Base-by-base conservation (phyloP, 306 rosid species). In the Carpinus fangiana region DNA sequence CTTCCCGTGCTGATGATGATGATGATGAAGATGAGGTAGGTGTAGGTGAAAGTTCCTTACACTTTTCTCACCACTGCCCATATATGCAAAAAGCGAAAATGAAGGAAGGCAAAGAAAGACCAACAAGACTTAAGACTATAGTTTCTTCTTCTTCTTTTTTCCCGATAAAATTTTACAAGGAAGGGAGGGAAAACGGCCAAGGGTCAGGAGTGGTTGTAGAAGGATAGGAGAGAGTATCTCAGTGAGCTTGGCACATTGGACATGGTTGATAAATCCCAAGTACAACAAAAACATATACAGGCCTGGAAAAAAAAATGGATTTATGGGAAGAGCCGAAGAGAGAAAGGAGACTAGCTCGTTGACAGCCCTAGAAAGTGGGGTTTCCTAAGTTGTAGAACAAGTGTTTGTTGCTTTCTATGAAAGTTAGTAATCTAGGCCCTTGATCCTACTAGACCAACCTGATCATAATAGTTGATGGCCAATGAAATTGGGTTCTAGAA, bases 1-100 rank as follows among this genome's bases (percentile, higher is more conserved):
- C 80, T 82, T 85, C 83, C 76, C 81, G 5, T 61, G 72, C 10
- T 59, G 68, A 4, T 83, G 83, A 46, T 72, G 84, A 38, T 62
- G n/a, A n/a, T n/a, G n/a, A n/a, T n/a, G 77, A 21, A 48, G 72
- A 13, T 48, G 73, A 56, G 81, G 89, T 21, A 79, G 73, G 56
- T 81, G 84, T 5, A 81, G 51, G n/a, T 87, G 83, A 56, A 89
- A 84, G 79, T 46, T 81, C 79, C 72, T 80, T 2, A 79, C 81
- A 57, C 83, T 89, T 79, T 84, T 87, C 18, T 87, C 89, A 13
- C 84, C 91, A 8, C 80, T 74, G 36, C 93, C 91, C 97, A 92
- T 90, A 48, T 74, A 73, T 43, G n/a, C 10, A 41, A 73, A 67
- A 55, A n/a, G 38, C 3, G 72, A 11, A 77, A 67, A 51, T 9